Evolutionary conservation across 1,139 yeast species (phyloP).

Genomic region (Hansenula sp.): DNA sequence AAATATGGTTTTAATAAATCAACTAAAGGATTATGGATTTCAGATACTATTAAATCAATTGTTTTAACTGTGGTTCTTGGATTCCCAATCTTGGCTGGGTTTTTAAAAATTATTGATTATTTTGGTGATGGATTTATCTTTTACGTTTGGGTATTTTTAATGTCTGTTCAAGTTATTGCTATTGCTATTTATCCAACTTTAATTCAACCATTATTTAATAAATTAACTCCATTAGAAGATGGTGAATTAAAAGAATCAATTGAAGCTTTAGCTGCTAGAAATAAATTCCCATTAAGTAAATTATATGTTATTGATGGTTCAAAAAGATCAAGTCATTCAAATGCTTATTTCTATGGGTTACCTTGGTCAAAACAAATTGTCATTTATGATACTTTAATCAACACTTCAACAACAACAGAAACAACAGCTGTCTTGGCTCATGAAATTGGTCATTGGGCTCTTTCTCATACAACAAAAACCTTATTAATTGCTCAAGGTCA

Average conservation of each 20-base stretch:
- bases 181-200: slow-evolving; percentile 76
- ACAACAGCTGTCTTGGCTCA: slow-evolving; percentile 94
- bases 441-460: slow-evolving; percentile 96
- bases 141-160: slow-evolving; percentile 69
- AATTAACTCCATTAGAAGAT: slow-evolving; percentile 82
- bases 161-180: slow-evolving; percentile 65
- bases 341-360: slow-evolving; percentile 91
- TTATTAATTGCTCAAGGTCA: slow-evolving; percentile 61
- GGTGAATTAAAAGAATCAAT: slow-evolving; percentile 84
- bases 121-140: slow-evolving; percentile 79
- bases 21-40: slow-evolving; percentile 64
- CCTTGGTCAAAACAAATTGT: slow-evolving; percentile 98
- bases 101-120: slow-evolving; percentile 74
- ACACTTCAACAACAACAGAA: slow-evolving; percentile 71
- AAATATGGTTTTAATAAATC: slow-evolving; percentile 88
- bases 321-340: slow-evolving; percentile 91
- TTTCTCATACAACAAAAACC: slow-evolving; percentile 76
- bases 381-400: slow-evolving; percentile 82
- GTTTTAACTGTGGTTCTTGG: slow-evolving; percentile 55
- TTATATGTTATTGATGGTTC: slow-evolving; percentile 92
- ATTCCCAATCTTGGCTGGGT: slow-evolving; percentile 66
- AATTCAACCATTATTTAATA: slow-evolving; percentile 90
- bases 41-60: slow-evolving; percentile 63
- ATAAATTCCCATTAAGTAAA: slow-evolving; percentile 81
- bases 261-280: slow-evolving; percentile 69